Percentiles rank a stretch among this genome's conserved stretches.
Conservation (phyloP, 2,329 filamentous ascomycete species). For the Penicillium italicum region DNA sequence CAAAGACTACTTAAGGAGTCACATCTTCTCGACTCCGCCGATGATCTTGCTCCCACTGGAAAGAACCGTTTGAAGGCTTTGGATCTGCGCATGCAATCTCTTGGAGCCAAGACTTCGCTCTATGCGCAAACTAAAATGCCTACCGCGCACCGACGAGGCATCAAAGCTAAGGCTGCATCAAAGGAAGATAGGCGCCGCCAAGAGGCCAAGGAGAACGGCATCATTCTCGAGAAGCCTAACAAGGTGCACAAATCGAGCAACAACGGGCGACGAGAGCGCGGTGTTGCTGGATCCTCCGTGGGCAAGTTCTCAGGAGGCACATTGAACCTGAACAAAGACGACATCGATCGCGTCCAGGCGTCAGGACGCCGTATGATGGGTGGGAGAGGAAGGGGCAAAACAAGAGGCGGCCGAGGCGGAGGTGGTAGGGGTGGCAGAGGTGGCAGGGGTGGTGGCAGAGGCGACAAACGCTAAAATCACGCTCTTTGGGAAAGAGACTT, state of each 20-base stretch:
- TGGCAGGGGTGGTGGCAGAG: conserved; percentile 17
- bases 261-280: conserved; percentile 52
- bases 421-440: conserved; percentile 10
- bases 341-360: conserved; percentile 50
- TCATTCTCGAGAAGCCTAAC: conserved; percentile 69
- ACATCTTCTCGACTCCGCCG: conserved; percentile 68
- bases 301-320: conserved; percentile 78
- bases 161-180: conserved; percentile 60
- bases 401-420: conserved; percentile 23
- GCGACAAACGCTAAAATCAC: conserved; percentile 8
- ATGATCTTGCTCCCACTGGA: conserved; percentile 58
- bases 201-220: conserved; percentile 85
- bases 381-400: conserved; percentile 19
- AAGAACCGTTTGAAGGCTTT: conserved; percentile 75
- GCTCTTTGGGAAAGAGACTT: not conserved
- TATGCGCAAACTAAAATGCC: conserved; percentile 84
- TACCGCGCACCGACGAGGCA: conserved; percentile 81
- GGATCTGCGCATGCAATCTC: conserved; percentile 75
- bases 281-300: conserved; percentile 72
- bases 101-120: conserved; percentile 74
- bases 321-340: conserved; percentile 71
- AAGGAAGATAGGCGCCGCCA: conserved; percentile 68
- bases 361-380: conserved; percentile 12
- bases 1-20: conserved; percentile 89
- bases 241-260: conserved; percentile 34